These are phyloP conservation scores for Vinca minor DNA, from an alignment of 257 asterid species.

Conservation along the genomic window DNA sequence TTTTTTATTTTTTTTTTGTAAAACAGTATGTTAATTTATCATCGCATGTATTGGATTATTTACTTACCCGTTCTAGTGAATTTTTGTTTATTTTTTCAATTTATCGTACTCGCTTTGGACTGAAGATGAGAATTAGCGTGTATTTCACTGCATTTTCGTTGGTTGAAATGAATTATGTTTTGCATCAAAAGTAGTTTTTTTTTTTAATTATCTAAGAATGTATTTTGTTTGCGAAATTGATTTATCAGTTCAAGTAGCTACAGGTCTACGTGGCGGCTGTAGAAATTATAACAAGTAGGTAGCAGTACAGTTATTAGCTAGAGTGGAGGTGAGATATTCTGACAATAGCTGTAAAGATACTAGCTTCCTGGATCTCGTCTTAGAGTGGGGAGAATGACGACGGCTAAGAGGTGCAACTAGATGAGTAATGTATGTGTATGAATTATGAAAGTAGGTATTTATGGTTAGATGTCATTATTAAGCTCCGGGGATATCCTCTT, in stretches of 20 bases:
- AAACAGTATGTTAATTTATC: not conserved
- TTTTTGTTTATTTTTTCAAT: not conserved
- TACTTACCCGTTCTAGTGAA: conserved; percentile 11
- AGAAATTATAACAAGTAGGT: not conserved
- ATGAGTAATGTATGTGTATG: not conserved
- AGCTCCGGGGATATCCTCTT: not conserved
- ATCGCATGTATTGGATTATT: not conserved
- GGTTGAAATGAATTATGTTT: no score
- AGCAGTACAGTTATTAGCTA: not conserved
- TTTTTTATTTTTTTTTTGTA: not conserved
- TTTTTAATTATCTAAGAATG: no score
- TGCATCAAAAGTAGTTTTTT: no score
- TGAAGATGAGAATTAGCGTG: no score
- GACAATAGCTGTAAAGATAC: not conserved
- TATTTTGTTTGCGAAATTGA: not conserved
- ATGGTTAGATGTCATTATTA: not conserved
- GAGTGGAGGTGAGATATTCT: not conserved
- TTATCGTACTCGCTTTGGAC: no score
- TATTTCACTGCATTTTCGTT: no score
- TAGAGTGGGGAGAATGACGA: not conserved
- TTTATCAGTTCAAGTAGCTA: not conserved
- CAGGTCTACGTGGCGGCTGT: not conserved
- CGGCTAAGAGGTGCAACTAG: not conserved
- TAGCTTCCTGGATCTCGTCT: not conserved
- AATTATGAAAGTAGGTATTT: not conserved